Base-by-base conservation (phyloP, 1,139 yeast genomes). In the Kodamaea ohmeri region DNA sequence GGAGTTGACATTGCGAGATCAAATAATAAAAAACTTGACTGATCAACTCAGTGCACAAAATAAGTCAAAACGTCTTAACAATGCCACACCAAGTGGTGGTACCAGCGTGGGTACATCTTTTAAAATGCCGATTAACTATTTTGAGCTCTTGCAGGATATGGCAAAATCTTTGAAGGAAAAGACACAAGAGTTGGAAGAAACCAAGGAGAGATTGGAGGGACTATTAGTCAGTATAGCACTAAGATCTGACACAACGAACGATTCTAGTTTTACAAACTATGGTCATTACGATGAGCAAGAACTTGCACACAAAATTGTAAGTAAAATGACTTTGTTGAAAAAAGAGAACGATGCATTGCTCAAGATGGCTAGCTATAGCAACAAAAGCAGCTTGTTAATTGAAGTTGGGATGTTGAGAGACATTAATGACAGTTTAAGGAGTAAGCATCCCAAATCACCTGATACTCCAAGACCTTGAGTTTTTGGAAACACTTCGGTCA, bases 251-350 rank as follows among this genome's bases (percentile, higher is more conserved):
- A 31, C 34, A n/a, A 47, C 37, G 40, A 25, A 25, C 14, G 16
- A 12, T 8, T 37, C 43, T 36, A 35, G 46, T 59, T 13, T 65
- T 25, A 73, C 77, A 3, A 64, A 65, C 25, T 56, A 63, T 40
- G 84, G 84, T 2, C 67, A 80, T 39, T 80, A 73, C 51, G 95
- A 87, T 51, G 85, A 80, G 34, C 79, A 83, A 48, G 92, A 86
- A 47, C 61, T 87, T 36, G 80, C 92, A 6, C 95, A 88, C 55
- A 82, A 84, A 48, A 76, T 86, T 40, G 68, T 87, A 36, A 71
- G 75, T 36, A 80, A 87, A 46, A 55, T 89, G 44, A 76, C 77
- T 42, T 63, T 72, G 41, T 63, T 88, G 45, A 78, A 79, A 17
- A 71, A 71, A 34, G 96, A 89, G 55, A 89, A 89, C 54, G 83